These are phyloP conservation scores for Fusarium sp. DNA, from an alignment of 2,329 filamentous ascomycete species.

Conservation along the genomic window DNA sequence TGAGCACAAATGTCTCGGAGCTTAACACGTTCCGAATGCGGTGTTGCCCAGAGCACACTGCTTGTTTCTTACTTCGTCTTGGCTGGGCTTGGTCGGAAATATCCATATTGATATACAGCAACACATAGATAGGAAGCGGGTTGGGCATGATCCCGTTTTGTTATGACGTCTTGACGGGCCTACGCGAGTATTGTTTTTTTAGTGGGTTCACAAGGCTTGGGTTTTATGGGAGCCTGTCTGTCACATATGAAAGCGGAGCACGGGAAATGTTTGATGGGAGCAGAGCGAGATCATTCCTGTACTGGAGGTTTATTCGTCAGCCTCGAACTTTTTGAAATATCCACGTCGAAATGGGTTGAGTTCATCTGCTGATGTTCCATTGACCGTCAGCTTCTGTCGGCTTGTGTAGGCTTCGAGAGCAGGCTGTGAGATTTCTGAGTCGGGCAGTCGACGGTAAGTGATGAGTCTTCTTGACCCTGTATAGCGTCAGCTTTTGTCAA, in stretches of 20 bases:
- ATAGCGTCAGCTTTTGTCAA: neutral
- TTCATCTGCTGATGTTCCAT: conserved; percentile 63
- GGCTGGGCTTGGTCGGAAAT: conserved; percentile 17
- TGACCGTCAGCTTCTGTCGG: conserved; percentile 43
- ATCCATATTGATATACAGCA: conserved; percentile 26
- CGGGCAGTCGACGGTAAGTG: conserved; percentile 77
- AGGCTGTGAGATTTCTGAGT: conserved; percentile 60
- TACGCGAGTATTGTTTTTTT: conserved; percentile 23
- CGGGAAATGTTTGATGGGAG: conserved; percentile 38
- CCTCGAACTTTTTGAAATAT: conserved; percentile 65
- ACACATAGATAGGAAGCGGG: conserved; percentile 40
- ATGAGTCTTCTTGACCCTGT: conserved; percentile 86
- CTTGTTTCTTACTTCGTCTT: conserved; percentile 18
- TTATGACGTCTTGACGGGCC: conserved; percentile 32
- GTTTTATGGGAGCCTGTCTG: conserved; percentile 32
- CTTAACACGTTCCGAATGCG: conserved; percentile 7
- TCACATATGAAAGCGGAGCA: conserved; percentile 35
- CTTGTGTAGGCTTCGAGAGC: conserved; percentile 51
- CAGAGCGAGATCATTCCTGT: conserved; percentile 33
- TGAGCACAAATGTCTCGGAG: conserved; percentile 35
- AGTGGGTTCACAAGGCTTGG: conserved; percentile 26
- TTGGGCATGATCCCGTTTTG: conserved; percentile 29
- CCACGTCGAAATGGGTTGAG: conserved; percentile 67
- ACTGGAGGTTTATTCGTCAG: conserved; percentile 42
- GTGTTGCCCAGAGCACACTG: conserved; percentile 3